These are phyloP conservation scores for Knoxia roxburghii DNA, from an alignment of 257 asterid species.

Conservation along the genomic window DNA sequence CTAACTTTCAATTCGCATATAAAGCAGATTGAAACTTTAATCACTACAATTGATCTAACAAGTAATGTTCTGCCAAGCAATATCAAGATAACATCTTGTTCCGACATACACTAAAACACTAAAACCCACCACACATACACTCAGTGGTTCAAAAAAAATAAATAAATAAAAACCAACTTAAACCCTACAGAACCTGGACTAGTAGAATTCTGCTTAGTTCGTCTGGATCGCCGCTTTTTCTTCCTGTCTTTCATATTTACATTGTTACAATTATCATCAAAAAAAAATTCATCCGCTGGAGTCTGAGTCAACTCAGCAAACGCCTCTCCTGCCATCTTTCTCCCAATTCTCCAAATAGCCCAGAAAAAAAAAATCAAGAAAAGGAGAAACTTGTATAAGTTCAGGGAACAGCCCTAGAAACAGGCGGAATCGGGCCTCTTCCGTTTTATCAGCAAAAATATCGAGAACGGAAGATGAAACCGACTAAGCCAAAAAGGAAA, in stretches of 20 bases:
- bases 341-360: neutral
- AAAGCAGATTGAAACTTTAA: neutral
- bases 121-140: neutral
- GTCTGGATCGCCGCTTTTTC: constrained; percentile 53
- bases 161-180: neutral
- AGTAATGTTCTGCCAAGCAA: neutral
- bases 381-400: neutral
- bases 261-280: neutral
- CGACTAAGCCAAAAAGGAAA: constrained; percentile 3
- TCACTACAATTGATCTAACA: neutral
- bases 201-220: constrained; percentile 34
- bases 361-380: neutral
- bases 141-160: neutral
- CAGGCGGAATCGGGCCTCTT: constrained; percentile 15
- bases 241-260: constrained; percentile 22
- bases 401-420: constrained; percentile 8
- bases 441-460: constrained; percentile 25
- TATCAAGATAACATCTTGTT: neutral
- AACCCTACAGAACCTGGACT: constrained; percentile 18
- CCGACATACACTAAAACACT: neutral
- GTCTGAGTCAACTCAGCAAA: constrained; percentile 19
- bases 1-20: neutral
- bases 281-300: constrained; percentile 13
- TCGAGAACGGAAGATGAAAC: constrained; percentile 21
- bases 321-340: constrained; percentile 20